phyloP scores from a whole-genome alignment of 2,329 filamentous ascomycete genomes.

The Alternaria arborescens region DNA sequence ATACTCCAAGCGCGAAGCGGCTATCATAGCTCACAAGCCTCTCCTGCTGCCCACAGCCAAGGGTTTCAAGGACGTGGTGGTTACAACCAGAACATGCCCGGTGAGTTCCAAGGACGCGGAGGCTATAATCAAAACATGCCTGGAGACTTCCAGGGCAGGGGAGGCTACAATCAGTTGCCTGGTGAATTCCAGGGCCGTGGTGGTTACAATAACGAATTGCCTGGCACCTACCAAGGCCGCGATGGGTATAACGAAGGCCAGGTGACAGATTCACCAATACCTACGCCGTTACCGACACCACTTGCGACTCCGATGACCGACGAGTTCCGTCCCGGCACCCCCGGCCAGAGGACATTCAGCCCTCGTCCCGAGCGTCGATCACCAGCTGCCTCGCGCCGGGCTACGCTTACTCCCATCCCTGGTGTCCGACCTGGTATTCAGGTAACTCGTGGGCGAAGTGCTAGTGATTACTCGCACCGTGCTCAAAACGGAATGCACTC shows the following conservation, averaged over 20 bases:
- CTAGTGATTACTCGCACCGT: conserved; percentile 41
- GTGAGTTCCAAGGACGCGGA: conserved; percentile 41
- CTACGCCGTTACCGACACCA: conserved; percentile 35
- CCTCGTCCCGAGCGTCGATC: conserved; percentile 42
- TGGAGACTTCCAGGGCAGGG: conserved; percentile 44
- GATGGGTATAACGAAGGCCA: conserved; percentile 47
- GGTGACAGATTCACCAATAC: conserved; percentile 43
- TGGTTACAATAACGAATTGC: conserved; percentile 42
- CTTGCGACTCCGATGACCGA: conserved; percentile 41
- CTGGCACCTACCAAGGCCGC: conserved; percentile 45
- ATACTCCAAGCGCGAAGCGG: conserved; percentile 29
- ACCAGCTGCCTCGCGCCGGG: conserved; percentile 43
- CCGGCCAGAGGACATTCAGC: conserved; percentile 40
- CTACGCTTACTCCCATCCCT: conserved; percentile 50
- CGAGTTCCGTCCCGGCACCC: conserved; percentile 46
- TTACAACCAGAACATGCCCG: conserved; percentile 39
- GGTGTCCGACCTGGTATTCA: conserved; percentile 47
- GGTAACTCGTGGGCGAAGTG: conserved; percentile 39
- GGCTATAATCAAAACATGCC: conserved; percentile 45
- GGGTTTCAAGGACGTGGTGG: conserved; percentile 42
- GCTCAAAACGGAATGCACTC: conserved; percentile 42
- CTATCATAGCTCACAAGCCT: conserved; percentile 26
- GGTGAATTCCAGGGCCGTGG: conserved; percentile 46
- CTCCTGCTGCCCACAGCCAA: conserved; percentile 26
- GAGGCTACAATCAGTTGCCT: conserved; percentile 41